Base-by-base conservation (phyloP, 78 protist species). In the Cavenderia fasciculata region DNA sequence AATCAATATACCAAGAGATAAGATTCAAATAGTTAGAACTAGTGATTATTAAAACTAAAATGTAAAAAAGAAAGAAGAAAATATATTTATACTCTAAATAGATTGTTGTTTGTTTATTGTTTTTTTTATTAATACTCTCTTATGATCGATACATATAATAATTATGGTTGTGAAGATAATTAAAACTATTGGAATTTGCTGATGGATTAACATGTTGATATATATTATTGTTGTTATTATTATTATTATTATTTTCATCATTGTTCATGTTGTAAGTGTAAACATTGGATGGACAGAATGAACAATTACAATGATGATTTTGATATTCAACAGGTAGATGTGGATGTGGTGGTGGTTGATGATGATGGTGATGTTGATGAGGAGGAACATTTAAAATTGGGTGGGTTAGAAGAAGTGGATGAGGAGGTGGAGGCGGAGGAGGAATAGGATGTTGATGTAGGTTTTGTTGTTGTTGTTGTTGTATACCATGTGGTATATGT, bases 221-320 rank as follows among this genome's bases (percentile, higher is more conserved):
- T 18, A 31, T 23, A 31, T 29, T 36, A 61, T 19, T 61, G 19
- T 34, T 19, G 33, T 38, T 61, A 61, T 61, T 59, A 59, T 11
- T 25, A 59, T 59, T 29, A 27, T 21, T 6, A 11, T 25, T 4
- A 29, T 59, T 25, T n/a, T 25, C 7, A 25, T 52, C 36, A 21
- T n/a, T 52, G 21, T 56, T 21, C 3, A 31, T n/a, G 25, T 40
- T 47, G 18, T 69, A 59, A 27, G 34, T 51, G 5, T 19, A 41
- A 31, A n/a, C 57, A 23, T 38, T 74, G 12, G 1, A 57, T 29
- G 85, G 85, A 43, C 85, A 74, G 44, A 41, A 31, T 40, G 68
- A 70, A 74, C 85, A 74, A 36, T 59, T 23, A n/a, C 85, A 74
- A 5, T 68, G 19, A 8, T 68, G 57, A 33, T 29, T 19, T 70